Percentiles rank a stretch among this genome's conserved stretches.
Evolutionary conservation across 257 asterid genomes (phyloP).

Genomic region (Ehretia macrophylla): DNA sequence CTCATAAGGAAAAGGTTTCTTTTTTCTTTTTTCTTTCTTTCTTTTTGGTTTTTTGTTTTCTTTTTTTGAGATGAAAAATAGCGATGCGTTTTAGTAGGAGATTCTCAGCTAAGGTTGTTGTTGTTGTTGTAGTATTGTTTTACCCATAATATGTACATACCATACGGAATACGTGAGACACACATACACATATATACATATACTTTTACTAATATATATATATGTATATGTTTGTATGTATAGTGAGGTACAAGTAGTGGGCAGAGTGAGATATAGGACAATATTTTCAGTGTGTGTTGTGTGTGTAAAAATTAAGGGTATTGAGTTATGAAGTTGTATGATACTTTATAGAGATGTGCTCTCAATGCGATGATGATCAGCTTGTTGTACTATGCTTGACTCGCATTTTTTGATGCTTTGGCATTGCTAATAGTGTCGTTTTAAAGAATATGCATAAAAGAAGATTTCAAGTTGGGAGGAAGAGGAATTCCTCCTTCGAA

Average conservation of each 20-base stretch:
- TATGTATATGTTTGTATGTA: not conserved
- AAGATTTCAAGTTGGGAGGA: not conserved
- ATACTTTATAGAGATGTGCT: too few species aligned
- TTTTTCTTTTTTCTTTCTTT: not conserved
- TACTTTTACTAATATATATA: too few species aligned
- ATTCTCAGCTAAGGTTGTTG: conserved; percentile 2
- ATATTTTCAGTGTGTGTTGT: too few species aligned
- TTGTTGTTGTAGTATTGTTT: conserved; percentile 2
- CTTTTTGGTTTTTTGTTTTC: too few species aligned
- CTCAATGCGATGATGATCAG: too few species aligned
- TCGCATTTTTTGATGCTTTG: too few species aligned
- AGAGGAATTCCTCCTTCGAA: not conserved
- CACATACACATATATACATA: not conserved
- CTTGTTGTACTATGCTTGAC: too few species aligned
- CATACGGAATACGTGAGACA: conserved; percentile 28
- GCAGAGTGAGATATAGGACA: not conserved
- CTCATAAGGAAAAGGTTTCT: conserved; percentile 35
- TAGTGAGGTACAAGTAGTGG: conserved; percentile 2
- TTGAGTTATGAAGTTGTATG: too few species aligned
- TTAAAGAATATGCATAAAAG: not conserved
- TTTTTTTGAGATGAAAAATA: too few species aligned
- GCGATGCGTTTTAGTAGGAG: not conserved
- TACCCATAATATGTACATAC: conserved; percentile 11
- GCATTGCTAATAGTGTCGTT: too few species aligned
- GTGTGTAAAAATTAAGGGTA: too few species aligned